Percentiles rank a stretch among this genome's conserved stretches.
phyloP scores from a whole-genome alignment of 164 flowering plant genomes.

The Euptelea pleiosperma region DNA sequence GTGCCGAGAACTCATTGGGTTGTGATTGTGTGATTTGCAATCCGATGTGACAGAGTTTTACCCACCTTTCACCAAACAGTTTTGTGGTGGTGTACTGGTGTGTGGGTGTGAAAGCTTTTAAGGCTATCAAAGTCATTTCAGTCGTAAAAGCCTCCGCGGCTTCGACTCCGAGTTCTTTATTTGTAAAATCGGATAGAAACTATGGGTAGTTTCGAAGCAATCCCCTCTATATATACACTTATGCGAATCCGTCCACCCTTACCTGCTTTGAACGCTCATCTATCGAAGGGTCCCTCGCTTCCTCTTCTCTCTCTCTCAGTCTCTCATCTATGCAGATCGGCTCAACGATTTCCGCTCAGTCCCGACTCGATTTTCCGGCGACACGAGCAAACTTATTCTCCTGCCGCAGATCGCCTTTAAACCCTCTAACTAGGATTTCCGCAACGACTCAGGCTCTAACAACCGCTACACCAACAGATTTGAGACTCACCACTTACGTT shows the following conservation, averaged over 20 bases:
- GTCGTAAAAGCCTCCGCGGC: not conserved
- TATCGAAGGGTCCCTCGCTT: too few species aligned
- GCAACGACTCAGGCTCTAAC: conserved; percentile 7
- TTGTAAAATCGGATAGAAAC: not conserved
- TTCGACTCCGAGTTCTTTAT: not conserved
- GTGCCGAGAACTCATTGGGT: too few species aligned
- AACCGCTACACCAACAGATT: not conserved
- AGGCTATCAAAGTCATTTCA: not conserved
- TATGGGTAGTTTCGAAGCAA: not conserved
- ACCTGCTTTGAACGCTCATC: not conserved
- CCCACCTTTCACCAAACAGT: too few species aligned
- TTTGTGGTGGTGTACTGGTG: too few species aligned
- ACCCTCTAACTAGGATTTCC: conserved; percentile 10
- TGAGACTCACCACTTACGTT: not conserved
- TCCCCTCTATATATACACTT: not conserved
- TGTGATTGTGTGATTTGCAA: too few species aligned
- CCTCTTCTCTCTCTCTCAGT: not conserved
- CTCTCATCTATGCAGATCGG: conserved; percentile 11
- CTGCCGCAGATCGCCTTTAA: conserved; percentile 10
- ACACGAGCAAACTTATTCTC: not conserved
- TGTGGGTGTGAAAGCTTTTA: too few species aligned
- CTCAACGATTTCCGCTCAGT: conserved; percentile 8
- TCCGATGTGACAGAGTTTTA: too few species aligned
- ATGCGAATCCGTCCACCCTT: not conserved
- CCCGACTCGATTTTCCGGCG: not conserved